A percentile compares a stretch with the other conserved stretches of the same genome.
These are phyloP conservation scores for Melampsora americana DNA, from an alignment of 1,284 basidiomycete genomes.

Conservation along the genomic window DNA sequence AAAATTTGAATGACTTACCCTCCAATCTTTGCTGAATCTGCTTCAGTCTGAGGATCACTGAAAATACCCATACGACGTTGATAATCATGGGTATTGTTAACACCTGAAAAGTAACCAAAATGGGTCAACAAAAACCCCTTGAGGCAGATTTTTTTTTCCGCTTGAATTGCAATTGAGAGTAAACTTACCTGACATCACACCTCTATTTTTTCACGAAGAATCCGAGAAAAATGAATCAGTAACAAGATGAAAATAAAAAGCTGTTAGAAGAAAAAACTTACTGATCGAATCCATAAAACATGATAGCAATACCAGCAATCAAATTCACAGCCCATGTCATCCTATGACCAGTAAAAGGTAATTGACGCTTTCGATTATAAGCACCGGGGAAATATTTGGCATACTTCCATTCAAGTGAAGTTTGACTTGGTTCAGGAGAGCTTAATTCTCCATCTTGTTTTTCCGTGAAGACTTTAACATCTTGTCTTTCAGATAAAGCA, in stretches of 20 bases:
- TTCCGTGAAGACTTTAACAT: not conserved
- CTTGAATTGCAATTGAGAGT: not conserved
- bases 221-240: constrained; percentile 1
- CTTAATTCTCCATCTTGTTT: not conserved
- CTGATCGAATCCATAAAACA: constrained; percentile 44
- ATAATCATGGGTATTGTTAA: constrained; percentile 37
- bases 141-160: not conserved
- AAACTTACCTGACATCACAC: constrained; percentile 42
- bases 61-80: constrained; percentile 45
- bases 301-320: constrained; percentile 46
- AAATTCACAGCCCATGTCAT: constrained; percentile 46
- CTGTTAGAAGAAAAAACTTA: not conserved
- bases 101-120: constrained; percentile 4
- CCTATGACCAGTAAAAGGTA: constrained; percentile 45
- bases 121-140: not conserved
- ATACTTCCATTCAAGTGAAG: constrained; percentile 34
- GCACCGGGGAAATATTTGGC: constrained; percentile 41
- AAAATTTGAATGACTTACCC: constrained; percentile 45
- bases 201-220: constrained; percentile 1
- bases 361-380: constrained; percentile 41
- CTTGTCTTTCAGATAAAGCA: not conserved
- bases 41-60: constrained; percentile 36
- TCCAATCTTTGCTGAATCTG: constrained; percentile 47
- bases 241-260: not conserved
- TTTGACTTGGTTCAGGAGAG: not conserved